Conservation (phyloP, 192 early-diverging fungal genomes). For the Gaertneriomyces sp. region DNA sequence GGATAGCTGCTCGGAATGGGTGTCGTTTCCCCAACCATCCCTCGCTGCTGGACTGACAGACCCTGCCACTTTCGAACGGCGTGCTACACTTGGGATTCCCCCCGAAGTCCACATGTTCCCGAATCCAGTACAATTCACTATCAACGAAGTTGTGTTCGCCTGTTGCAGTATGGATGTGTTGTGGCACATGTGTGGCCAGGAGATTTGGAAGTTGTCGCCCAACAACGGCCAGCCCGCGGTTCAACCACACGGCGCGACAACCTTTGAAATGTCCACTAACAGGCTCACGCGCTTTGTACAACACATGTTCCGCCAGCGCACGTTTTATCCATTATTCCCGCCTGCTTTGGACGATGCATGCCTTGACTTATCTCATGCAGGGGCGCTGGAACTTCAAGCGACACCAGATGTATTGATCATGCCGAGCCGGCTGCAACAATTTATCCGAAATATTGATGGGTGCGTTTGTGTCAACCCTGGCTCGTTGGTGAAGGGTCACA, state of each 20-base stretch:
- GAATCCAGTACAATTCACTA: constrained; percentile 79
- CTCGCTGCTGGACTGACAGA: constrained; percentile 40
- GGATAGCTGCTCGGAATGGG: constrained; percentile 70
- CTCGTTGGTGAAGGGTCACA: constrained; percentile 59
- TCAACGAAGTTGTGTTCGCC: constrained; percentile 82
- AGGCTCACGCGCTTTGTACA: constrained; percentile 66
- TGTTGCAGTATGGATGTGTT: constrained; percentile 74
- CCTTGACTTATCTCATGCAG: constrained; percentile 35
- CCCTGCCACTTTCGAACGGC: constrained; percentile 16
- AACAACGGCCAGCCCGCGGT: background rate
- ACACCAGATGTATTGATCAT: constrained; percentile 83
- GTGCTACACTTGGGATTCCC: constrained; percentile 27
- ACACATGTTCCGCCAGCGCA: constrained; percentile 78
- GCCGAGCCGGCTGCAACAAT: constrained; percentile 68
- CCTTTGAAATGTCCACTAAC: constrained; percentile 50
- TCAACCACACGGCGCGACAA: background rate
- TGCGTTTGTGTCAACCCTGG: constrained; percentile 85
- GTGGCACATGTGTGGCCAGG: constrained; percentile 66
- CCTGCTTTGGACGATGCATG: constrained; percentile 37
- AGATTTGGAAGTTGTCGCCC: constrained; percentile 29
- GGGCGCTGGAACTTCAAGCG: constrained; percentile 51
- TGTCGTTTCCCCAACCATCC: constrained; percentile 83
- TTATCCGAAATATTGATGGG: constrained; percentile 71
- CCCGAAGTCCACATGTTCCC: constrained; percentile 42
- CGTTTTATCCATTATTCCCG: constrained; percentile 84